Evolutionary conservation across 306 rosid genomes (phyloP), one percentile per base, ranked within the genome.

Genomic region (Dryas octopetala): DNA sequence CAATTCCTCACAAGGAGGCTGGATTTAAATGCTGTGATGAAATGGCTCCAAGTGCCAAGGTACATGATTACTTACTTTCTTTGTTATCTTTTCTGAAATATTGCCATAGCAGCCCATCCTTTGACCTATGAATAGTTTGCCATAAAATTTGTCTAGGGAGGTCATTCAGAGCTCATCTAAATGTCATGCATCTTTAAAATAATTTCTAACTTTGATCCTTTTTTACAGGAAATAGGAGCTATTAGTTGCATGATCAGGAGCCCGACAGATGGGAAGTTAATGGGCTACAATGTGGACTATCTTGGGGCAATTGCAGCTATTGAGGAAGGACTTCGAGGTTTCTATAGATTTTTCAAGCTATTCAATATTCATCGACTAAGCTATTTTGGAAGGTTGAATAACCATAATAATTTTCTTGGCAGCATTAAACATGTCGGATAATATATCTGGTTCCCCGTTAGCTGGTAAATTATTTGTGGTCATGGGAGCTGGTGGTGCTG

Each of bases 401-500:
- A 28, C 57, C 38, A 1, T 9, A 13, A 38, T 60, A 10, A 46
- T 43, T 62, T 32, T 57, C 9, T 53, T 4, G 26, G 57, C 85
- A 86, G 96, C 57, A 66, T 74, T 67, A 48, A 67, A 74, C 1
- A 69, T 80, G 51, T 73, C 80, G 47, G 74, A 69, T 55, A 46
- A 62, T 57, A 70, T 5, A 57, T 74, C 83, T 23, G 85, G 67
- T 70, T 91, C 91, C 62, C 90, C 86, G 15, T 86, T 88, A 55
- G 80, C 78, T 43, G 93, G 93, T 5, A 88, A 78, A 80, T 77
- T 88, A 44, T 90, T 88, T 41, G 90, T 88, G 28, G 85, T 91
- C 51, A 76, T 91, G 54, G 93, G 96, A 81, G 93, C 93, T 68
- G 96, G 91, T 62, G 93, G 91, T 28, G 88, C 96, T 38, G 96